Evolutionary conservation across 192 early-diverging fungal genomes (phyloP).

Genomic region (Spinellus fusiger): DNA sequence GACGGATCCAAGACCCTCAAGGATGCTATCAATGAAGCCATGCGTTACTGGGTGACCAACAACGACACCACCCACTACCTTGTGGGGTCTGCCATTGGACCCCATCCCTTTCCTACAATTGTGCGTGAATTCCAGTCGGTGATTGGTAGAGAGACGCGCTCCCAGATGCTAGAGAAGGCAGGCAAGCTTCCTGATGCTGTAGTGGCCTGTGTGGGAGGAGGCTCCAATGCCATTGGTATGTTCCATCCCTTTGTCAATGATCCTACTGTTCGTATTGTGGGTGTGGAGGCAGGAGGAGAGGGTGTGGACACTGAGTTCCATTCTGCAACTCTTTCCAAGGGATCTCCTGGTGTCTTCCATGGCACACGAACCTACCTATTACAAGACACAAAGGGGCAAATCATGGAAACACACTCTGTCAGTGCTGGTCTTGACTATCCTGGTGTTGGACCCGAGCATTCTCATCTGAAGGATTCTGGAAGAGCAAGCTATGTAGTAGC

Average conservation of each 20-base stretch:
- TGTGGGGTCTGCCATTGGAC: conserved; percentile 95
- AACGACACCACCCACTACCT: conserved; percentile 91
- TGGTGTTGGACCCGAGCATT: conserved; percentile 95
- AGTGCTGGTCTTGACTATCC: conserved; percentile 97
- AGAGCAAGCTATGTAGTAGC: conserved; percentile 71
- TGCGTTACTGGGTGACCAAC: conserved; percentile 98
- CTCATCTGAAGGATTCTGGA: conserved; percentile 81
- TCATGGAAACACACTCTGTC: conserved; percentile 91
- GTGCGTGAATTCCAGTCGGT: conserved; percentile 98
- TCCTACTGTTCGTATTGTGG: conserved; percentile 76
- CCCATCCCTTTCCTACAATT: conserved; percentile 95
- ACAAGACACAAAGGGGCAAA: conserved; percentile 96
- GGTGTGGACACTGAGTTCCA: conserved; percentile 84
- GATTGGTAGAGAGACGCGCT: conserved; percentile 86
- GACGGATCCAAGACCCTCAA: conserved; percentile 83
- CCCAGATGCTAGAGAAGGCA: conserved; percentile 75
- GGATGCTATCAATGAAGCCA: conserved; percentile 98
- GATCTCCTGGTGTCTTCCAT: conserved; percentile 89
- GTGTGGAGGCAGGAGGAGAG: conserved; percentile 93
- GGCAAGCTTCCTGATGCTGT: conserved; percentile 87
- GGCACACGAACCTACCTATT: conserved; percentile 93
- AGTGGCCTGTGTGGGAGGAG: conserved; percentile 96
- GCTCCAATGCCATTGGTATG: conserved; percentile 95
- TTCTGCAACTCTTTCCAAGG: conserved; percentile 83
- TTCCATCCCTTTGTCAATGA: conserved; percentile 94